A percentile compares a stretch with the other conserved stretches of the same genome.
phyloP scores from a whole-genome alignment of 768 basidiomycete genomes.

The Termitomyces sp. region DNA sequence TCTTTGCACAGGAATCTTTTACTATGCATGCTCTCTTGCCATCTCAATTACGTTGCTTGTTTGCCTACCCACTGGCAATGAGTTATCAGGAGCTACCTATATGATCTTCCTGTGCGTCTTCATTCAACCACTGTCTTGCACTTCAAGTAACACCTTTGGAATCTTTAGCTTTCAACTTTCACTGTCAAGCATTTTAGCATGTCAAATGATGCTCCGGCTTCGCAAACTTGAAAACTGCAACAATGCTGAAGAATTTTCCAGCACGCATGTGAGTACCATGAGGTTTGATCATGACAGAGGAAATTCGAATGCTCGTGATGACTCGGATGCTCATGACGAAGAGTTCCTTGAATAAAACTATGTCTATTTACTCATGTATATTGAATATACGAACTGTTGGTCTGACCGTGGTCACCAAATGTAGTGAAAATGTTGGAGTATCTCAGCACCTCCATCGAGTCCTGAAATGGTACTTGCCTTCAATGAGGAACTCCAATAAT shows the following conservation, averaged over 20 bases:
- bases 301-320: too few species aligned
- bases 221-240: neutral
- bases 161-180: constrained; percentile 4
- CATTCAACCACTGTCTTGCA: too few species aligned
- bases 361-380: neutral
- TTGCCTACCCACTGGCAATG: neutral
- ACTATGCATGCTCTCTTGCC: constrained; percentile 1
- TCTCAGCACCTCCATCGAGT: too few species aligned
- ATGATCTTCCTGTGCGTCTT: neutral
- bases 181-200: constrained; percentile 2
- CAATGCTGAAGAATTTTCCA: too few species aligned
- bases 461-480: neutral
- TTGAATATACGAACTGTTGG: too few species aligned
- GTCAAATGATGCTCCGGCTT: neutral
- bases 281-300: neutral
- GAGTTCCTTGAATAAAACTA: neutral
- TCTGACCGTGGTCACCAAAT: too few species aligned
- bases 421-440: too few species aligned
- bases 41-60: constrained; percentile 1
- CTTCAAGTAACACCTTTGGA: too few species aligned
- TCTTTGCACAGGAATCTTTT: neutral
- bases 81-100: neutral
- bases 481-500: too few species aligned
- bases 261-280: neutral
- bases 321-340: neutral